Base-by-base conservation (phyloP, 495 filamentous ascomycete species). In the Schizothecium vesticola region DNA sequence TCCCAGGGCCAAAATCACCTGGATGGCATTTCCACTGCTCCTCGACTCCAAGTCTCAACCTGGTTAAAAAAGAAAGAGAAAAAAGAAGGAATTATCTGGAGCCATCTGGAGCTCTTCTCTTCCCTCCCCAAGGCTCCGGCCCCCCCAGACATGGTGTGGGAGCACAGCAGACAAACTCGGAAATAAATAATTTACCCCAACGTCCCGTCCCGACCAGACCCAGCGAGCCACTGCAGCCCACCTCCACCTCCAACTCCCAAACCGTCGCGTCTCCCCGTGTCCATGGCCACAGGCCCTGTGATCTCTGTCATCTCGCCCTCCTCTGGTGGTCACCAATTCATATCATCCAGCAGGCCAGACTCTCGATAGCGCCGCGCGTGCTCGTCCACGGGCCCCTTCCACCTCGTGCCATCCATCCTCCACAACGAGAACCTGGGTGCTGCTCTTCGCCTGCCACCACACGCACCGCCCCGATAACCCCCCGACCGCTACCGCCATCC, bases 351-450 rank as follows among this genome's bases (percentile, higher is more conserved):
- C 11, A 51, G 3, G 28, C 21, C 28, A 58, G 12, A 29, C 8
- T 51, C 43, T 43, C 61, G 21, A 63, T 57, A 65, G 55, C 61
- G 31, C 66, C 24, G 28, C 25, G 63, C 56, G 25, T 56, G 21
- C 25, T 36, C 28, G 59, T 51, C 69, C 62, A 72, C 73, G 69
- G 25, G 56, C 4, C 55, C 66, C 31, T 59, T 68, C 23, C 65
- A 64, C 67, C 55, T 59, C 65, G 63, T 51, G 67, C 60, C 61
- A 68, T 6, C 58, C 55, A 4, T 22, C 51, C 25, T 19, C 64
- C 55, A 55, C 68, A n/a, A 29, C 29, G 23, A 72, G 24, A 31
- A 51, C 43, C 59, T 28, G 62, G 65, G 7, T 19, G 24, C 62
- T 13, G 56, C 60, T 56, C 67, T 67, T 62, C 59, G n/a, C 43